phyloP scores from a whole-genome alignment of 2,329 filamentous ascomycete genomes.

The Plectosphaerella sp. region DNA sequence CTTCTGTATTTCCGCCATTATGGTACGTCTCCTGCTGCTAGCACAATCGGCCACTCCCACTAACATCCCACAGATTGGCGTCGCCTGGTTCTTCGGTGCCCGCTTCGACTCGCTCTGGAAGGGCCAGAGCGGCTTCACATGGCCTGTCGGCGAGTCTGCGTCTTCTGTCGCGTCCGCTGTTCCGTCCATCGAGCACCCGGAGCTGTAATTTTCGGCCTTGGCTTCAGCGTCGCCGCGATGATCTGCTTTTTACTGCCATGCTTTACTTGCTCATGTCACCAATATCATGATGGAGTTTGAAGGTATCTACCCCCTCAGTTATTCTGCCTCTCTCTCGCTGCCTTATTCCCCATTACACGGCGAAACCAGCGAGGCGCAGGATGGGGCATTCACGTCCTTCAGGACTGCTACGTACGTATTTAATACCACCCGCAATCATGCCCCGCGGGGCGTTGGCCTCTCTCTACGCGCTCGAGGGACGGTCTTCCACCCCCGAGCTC shows the following conservation, averaged over 20 bases:
- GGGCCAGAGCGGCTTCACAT: conserved; percentile 7
- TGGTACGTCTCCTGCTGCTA: conserved; percentile 57
- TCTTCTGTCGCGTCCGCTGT: not conserved
- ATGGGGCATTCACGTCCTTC: too few relatives aligned
- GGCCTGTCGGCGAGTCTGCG: conserved; percentile 3
- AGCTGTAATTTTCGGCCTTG: conserved; percentile 6
- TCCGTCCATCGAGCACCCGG: conserved; percentile 8
- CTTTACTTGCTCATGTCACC: not conserved
- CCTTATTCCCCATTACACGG: too few relatives aligned
- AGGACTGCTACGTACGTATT: conserved; percentile 2
- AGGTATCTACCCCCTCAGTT: not conserved
- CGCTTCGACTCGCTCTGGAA: conserved; percentile 58
- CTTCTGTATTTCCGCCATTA: conserved; percentile 64
- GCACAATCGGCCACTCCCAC: not conserved
- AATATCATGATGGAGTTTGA: conserved; percentile 2
- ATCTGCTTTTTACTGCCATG: too few relatives aligned
- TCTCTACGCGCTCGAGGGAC: too few relatives aligned
- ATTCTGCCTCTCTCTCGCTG: too few relatives aligned
- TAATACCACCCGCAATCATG: conserved; percentile 4
- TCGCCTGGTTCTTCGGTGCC: conserved; percentile 77
- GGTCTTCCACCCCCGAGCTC: not conserved
- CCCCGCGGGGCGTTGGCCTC: not conserved
- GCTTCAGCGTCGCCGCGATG: too few relatives aligned
- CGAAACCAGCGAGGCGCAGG: too few relatives aligned
- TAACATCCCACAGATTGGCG: conserved; percentile 54